phyloP scores from a whole-genome alignment of 2,329 filamentous ascomycete genomes.

The Fusarium xyrophilum region DNA sequence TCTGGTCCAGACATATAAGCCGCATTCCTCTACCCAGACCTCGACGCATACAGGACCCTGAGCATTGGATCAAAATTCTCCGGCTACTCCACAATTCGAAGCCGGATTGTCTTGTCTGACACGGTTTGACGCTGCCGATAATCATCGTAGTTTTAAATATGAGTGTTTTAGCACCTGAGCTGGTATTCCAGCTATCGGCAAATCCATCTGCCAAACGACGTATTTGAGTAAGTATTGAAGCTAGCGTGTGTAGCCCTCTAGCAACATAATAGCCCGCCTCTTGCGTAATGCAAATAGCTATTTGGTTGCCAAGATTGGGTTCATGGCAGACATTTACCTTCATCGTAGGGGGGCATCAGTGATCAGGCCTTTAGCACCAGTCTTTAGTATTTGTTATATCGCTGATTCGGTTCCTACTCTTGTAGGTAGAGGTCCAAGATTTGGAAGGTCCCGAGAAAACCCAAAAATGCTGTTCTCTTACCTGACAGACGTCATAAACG shows the following conservation, averaged over 20 bases:
- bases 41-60: not conserved
- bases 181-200: not conserved
- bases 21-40: conserved; percentile 15
- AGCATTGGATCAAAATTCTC: not conserved
- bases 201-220: not conserved
- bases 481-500: not conserved
- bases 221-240: not conserved
- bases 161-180: not conserved
- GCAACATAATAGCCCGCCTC: not conserved
- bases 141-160: not conserved
- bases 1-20: conserved; percentile 7
- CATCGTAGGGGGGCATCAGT: not conserved
- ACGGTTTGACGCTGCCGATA: not conserved
- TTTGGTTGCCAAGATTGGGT: not conserved
- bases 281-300: not conserved
- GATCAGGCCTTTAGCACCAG: not conserved
- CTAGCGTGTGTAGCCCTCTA: not conserved
- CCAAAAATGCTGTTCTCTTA: not conserved
- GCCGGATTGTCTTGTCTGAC: not conserved
- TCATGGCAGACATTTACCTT: not conserved
- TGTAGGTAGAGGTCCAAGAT: not conserved
- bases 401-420: not conserved
- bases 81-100: not conserved
- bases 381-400: not conserved
- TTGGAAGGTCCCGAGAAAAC: not conserved